Evolutionary conservation across 495 filamentous ascomycete species (phyloP).

Genomic region (Trichocladium antarcticum): DNA sequence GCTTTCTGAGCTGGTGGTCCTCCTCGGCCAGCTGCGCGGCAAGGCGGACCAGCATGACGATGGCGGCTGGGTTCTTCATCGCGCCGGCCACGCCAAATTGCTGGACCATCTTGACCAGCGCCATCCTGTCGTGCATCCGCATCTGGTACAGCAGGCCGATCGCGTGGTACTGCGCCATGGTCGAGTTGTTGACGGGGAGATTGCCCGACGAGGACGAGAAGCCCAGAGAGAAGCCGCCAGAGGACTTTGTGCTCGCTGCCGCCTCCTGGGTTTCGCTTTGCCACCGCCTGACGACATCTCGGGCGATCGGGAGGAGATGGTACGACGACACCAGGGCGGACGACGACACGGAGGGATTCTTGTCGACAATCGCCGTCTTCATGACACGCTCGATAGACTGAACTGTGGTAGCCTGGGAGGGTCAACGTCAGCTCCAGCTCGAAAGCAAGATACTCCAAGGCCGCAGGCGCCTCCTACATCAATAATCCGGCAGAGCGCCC

Average conservation of each 20-base stretch:
- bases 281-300: conserved; percentile 93
- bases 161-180: conserved; percentile 97
- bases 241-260: conserved; percentile 77
- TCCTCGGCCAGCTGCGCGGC: conserved; percentile 94
- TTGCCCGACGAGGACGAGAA: conserved; percentile 66
- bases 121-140: conserved; percentile 95
- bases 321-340: conserved; percentile 96
- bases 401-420: conserved; percentile 74
- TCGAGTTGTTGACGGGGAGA: conserved; percentile 66
- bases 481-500: conserved; percentile 91
- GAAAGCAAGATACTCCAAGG: background rate
- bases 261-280: conserved; percentile 98
- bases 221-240: conserved; percentile 76
- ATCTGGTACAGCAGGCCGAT: conserved; percentile 97
- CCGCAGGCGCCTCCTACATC: conserved; percentile 51
- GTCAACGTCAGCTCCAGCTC: conserved; percentile 8
- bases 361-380: conserved; percentile 99
- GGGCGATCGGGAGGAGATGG: conserved; percentile 90
- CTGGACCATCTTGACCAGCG: conserved; percentile 99
- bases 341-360: conserved; percentile 94
- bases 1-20: conserved; percentile 74
- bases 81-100: conserved; percentile 86
- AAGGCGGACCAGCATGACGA: conserved; percentile 81
- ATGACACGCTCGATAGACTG: conserved; percentile 97
- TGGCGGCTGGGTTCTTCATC: conserved; percentile 87